Evolutionary conservation across 2,329 filamentous ascomycete species (phyloP), one percentile per base, ranked within the genome.

Genomic region (Thelonectria rubi): DNA sequence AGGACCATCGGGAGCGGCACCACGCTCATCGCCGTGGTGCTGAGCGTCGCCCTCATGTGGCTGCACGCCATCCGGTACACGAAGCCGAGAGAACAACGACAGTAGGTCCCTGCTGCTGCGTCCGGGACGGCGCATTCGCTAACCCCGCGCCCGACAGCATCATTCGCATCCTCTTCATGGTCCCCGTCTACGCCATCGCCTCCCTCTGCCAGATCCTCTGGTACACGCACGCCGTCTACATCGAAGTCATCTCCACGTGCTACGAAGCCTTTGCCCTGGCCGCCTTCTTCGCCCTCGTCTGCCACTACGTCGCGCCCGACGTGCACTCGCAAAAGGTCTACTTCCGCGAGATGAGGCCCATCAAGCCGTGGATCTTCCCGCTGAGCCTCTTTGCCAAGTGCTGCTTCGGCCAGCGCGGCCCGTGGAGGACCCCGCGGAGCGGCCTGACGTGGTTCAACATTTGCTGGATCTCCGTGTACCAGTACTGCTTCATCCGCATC

Each of bases 381-480:
- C 67, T 94, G 18, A 87, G 79, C 65, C 91, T 90, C 85, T 81
- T 91, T 62, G 86, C 88, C 66, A 88, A 85, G 70, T 91, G 88
- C 73, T 91, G 87, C 58, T 89, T 91, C 39, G 90, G 90, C 34
- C 76, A 91, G 62, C 80, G 85, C 55, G 91, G 92, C 0, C 82
- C 84, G 24, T 89, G 91, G 82, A 84, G 91, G 67, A 90, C 84
- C n/a, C 92, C 93, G 0, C 82, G 85, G 67, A 95, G 90, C 76
- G 92, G 93, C 1, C 79, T 96, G 74, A 96, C 92, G 1, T 95
- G 92, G 92, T 96, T 96, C 79, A 97, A 97, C 75, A 88, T 94
- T 62, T 84, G 94, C 68, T 95, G 91, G 91, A 84, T 91, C 48
- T 88, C 89, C 55, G 84, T 95, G 57, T 96, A 94, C 77, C 92